A percentile compares a stretch with the other conserved stretches of the same genome.
Evolutionary conservation across 306 rosid genomes (phyloP).

Genomic region (Dryas octopetala): DNA sequence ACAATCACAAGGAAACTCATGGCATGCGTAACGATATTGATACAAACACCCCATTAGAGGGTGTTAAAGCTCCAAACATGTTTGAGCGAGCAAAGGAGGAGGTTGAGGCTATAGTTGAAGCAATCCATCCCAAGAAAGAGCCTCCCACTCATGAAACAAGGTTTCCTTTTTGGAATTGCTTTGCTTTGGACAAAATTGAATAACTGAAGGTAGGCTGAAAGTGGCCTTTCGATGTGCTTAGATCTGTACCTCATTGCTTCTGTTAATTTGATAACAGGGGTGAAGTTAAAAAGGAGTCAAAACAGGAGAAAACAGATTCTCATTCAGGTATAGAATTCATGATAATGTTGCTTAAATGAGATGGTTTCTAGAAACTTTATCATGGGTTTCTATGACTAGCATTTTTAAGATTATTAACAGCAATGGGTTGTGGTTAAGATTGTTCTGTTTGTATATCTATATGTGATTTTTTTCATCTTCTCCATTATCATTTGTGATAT

Average conservation of each 20-base stretch:
- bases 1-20: slow-evolving; percentile 40
- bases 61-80: slow-evolving; percentile 63
- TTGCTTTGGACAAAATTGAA: background rate
- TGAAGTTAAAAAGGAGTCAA: slow-evolving; percentile 29
- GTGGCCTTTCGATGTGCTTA: slow-evolving; percentile 9
- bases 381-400: background rate
- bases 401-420: background rate
- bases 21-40: slow-evolving; percentile 41
- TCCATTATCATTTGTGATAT: background rate
- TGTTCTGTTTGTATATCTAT: slow-evolving; percentile 4
- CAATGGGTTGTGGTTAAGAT: background rate
- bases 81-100: slow-evolving; percentile 70
- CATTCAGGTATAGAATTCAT: slow-evolving; percentile 41
- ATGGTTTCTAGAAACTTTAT: background rate
- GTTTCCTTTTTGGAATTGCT: slow-evolving; percentile 18
- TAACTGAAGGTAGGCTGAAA: background rate
- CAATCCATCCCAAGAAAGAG: slow-evolving; percentile 48
- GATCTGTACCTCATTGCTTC: slow-evolving; percentile 15
- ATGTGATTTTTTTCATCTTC: background rate
- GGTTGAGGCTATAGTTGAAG: slow-evolving; percentile 55
- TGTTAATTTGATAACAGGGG: slow-evolving; percentile 15
- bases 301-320: slow-evolving; percentile 32
- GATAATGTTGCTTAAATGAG: slow-evolving; percentile 6
- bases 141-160: slow-evolving; percentile 31
- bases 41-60: slow-evolving; percentile 40